Percentiles rank a stretch among this genome's conserved stretches.
These are phyloP conservation scores for Fusarium sp. DNA, from an alignment of 2,329 filamentous ascomycete genomes.

Conservation along the genomic window DNA sequence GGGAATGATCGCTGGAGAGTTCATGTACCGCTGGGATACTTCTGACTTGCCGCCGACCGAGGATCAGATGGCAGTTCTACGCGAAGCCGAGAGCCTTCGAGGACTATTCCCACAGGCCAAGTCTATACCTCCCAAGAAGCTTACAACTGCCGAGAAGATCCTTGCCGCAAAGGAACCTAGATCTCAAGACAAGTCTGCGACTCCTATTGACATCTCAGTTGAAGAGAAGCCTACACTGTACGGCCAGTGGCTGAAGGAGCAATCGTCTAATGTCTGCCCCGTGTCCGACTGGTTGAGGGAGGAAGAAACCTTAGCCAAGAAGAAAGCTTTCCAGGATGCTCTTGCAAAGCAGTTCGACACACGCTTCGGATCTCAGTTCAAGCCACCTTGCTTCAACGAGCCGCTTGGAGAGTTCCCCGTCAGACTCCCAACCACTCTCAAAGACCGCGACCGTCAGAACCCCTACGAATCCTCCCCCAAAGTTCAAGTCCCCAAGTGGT, in stretches of 20 bases:
- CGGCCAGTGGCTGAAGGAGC: conserved; percentile 15
- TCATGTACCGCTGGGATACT: conserved; percentile 34
- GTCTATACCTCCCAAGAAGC: not conserved
- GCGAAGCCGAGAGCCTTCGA: conserved; percentile 17
- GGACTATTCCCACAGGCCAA: not conserved
- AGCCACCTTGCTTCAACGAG: not conserved
- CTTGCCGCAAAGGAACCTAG: not conserved
- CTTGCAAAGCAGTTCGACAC: conserved; percentile 23
- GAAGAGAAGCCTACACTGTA: conserved; percentile 7
- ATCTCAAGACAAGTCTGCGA: not conserved
- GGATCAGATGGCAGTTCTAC: conserved; percentile 29
- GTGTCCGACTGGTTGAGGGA: conserved; percentile 14
- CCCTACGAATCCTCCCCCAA: conserved; percentile 9
- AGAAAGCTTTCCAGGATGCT: conserved; percentile 17
- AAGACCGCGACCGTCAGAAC: conserved; percentile 6
- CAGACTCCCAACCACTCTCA: conserved; percentile 8
- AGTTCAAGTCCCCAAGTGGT: conserved; percentile 40
- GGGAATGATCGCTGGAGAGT: conserved; percentile 38
- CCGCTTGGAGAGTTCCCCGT: conserved; percentile 9
- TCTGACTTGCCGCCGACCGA: conserved; percentile 30
- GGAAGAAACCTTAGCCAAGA: conserved; percentile 12
- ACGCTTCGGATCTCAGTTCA: conserved; percentile 6
- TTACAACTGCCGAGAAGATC: too few species aligned
- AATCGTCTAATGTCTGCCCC: conserved; percentile 10
- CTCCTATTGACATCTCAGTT: not conserved